Percentiles rank a stretch among this genome's conserved stretches.
phyloP scores from a whole-genome alignment of 1,284 basidiomycete species.

The Rhodotorula sp. region DNA sequence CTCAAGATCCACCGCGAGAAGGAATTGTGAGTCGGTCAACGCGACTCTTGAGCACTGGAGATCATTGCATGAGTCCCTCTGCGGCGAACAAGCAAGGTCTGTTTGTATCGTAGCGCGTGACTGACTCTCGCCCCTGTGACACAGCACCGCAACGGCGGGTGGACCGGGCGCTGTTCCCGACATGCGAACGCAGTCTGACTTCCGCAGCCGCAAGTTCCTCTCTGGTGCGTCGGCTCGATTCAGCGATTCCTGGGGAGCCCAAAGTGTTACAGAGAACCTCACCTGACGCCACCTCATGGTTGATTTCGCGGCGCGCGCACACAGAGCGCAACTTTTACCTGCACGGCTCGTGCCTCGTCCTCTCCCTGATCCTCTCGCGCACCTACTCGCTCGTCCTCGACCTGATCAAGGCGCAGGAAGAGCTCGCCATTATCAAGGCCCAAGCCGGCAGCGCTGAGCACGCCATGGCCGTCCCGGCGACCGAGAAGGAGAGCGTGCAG shows the following conservation, averaged over 20 bases:
- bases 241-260: not conserved
- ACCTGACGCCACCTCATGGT: not conserved
- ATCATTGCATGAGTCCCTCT: not conserved
- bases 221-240: slow-evolving; percentile 15
- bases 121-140: fast-evolving
- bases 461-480: not conserved
- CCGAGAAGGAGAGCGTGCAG: slow-evolving; percentile 10
- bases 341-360: slow-evolving; percentile 50
- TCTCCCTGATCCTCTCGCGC: slow-evolving; percentile 50
- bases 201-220: slow-evolving; percentile 46
- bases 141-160: not conserved
- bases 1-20: slow-evolving; percentile 40
- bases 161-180: slow-evolving; percentile 25
- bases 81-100: no score
- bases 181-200: slow-evolving; percentile 46
- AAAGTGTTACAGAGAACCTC: no score
- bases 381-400: slow-evolving; percentile 53
- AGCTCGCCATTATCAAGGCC: slow-evolving; percentile 45
- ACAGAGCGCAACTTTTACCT: slow-evolving; percentile 46
- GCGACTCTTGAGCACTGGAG: no score
- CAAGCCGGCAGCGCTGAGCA: slow-evolving; percentile 14
- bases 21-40: slow-evolving; percentile 21
- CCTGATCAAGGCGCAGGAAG: slow-evolving; percentile 53
- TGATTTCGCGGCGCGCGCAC: not conserved
- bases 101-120: no score